Conservation (phyloP, 2,329 filamentous ascomycete species). For the Fusarium tanahbumbuense region DNA sequence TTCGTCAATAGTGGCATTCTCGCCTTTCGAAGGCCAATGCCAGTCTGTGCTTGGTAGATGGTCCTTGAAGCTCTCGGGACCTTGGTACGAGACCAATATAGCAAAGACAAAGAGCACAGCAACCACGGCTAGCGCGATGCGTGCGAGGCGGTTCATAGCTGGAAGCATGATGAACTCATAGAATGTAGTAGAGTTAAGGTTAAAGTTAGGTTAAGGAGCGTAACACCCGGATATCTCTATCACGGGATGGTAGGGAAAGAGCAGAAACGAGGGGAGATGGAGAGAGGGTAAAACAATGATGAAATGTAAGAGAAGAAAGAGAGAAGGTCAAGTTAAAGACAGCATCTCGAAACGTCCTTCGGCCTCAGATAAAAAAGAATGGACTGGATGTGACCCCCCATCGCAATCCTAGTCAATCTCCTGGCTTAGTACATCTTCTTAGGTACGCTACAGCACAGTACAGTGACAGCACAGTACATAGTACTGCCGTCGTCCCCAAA, state of each 20-base stretch:
- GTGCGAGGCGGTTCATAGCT: conserved; percentile 38
- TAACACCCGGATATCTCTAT: conserved; percentile 35
- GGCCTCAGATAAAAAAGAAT: conserved; percentile 26
- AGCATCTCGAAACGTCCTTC: conserved; percentile 24
- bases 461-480: neutral
- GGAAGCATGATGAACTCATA: conserved; percentile 37
- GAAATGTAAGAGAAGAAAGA: conserved; percentile 8
- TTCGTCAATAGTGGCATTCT: conserved; percentile 16
- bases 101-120: conserved; percentile 37
- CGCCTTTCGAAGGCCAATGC: conserved; percentile 36
- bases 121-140: conserved; percentile 44
- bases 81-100: conserved; percentile 38
- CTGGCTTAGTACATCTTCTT: neutral
- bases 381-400: conserved; percentile 23
- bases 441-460: neutral
- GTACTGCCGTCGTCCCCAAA: neutral
- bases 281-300: conserved; percentile 8
- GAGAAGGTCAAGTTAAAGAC: conserved; percentile 1
- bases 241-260: conserved; percentile 12
- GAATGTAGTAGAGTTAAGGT: neutral
- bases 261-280: neutral
- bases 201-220: conserved; percentile 23
- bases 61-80: conserved; percentile 32
- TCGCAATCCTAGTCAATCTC: conserved; percentile 15
- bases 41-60: conserved; percentile 35